Base-by-base conservation (phyloP, 2,329 filamentous ascomycete genomes). In the Botrytis pseudocinerea region DNA sequence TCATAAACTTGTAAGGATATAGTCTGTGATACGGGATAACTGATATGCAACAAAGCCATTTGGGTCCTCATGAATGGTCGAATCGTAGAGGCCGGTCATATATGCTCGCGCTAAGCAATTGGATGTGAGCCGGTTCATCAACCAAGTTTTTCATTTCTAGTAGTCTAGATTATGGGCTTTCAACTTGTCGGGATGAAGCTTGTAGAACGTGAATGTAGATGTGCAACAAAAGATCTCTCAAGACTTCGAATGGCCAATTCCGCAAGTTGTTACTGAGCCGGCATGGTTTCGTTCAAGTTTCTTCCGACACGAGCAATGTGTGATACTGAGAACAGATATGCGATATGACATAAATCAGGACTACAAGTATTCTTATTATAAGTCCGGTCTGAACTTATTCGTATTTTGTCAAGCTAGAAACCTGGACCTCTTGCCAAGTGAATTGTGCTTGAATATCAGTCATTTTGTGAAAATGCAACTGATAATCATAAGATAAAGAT, bases 101-200 rank as follows among this genome's bases (percentile, higher is more conserved):
- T 25, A 14, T 22, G 7, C 32, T n/a, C 7, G 2, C 9, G 12
- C 28, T 42, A 42, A 54, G n/a, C 2, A 54, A 6, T 54, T n/a
- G 12, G 12, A 54, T 16, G 2, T n/a, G 16, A 44, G 9, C 61
- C 16, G 18, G 7, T 18, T 28, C 25, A 5, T 42, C 6, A 42
- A 28, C 14, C 12, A 16, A 25, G 4, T 14, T 42, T 2, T 63
- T 9, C 16, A 18, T 9, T 44, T 20, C 61, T 25, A 0, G 20
- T 2, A 14, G 10, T n/a, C 10, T 22, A 7, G 3, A 2, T 22
- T 20, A 20, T 25, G 5, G 5, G 0, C 0, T 22, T 22, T 2
- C 9, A 18, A 4, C 20, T 64, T 46, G 40, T 22, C 10, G 9
- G 60, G 61, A 44, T 44, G 4, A 2, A 2, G 28, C 62, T 28